Percentiles rank a stretch among this genome's conserved stretches.
These are phyloP conservation scores for Viridothelium virens DNA, from an alignment of 495 filamentous ascomycete genomes.

Conservation along the genomic window DNA sequence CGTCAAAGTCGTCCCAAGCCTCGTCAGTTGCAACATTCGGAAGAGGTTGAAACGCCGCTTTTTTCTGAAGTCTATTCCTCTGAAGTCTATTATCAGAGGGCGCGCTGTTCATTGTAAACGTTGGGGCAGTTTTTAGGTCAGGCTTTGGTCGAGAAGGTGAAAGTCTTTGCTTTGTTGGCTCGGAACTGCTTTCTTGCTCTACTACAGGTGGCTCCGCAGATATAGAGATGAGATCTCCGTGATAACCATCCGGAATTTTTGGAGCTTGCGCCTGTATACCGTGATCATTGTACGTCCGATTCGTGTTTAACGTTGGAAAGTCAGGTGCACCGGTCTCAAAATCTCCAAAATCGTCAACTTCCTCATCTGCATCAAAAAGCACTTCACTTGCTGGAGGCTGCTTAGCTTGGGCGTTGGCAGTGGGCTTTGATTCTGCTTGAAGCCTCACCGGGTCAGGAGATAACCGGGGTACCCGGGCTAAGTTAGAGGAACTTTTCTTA, in stretches of 20 bases:
- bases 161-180: slow-evolving; percentile 10
- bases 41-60: slow-evolving; percentile 1
- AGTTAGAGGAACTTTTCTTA: neutral
- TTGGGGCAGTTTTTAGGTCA: neutral
- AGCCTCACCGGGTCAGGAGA: neutral
- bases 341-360: slow-evolving; percentile 32
- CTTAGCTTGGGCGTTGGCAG: slow-evolving; percentile 13
- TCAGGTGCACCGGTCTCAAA: slow-evolving; percentile 16
- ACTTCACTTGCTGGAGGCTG: slow-evolving; percentile 28
- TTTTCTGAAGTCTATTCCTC: slow-evolving; percentile 3
- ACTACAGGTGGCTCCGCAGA: neutral
- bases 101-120: neutral
- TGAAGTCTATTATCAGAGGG: neutral
- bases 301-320: neutral
- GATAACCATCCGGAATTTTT: neutral
- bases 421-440: slow-evolving; percentile 5
- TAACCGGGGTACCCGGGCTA: too few relatives aligned
- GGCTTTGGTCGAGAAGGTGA: slow-evolving; percentile 13
- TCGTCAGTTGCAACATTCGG: slow-evolving; percentile 19
- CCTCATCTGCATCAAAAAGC: slow-evolving; percentile 34
- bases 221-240: neutral
- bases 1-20: slow-evolving; percentile 35
- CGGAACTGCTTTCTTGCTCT: neutral
- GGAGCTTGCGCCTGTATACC: neutral
- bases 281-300: neutral